Conservation (phyloP, 148 eudicot genomes). For the Bassia scoparia region DNA sequence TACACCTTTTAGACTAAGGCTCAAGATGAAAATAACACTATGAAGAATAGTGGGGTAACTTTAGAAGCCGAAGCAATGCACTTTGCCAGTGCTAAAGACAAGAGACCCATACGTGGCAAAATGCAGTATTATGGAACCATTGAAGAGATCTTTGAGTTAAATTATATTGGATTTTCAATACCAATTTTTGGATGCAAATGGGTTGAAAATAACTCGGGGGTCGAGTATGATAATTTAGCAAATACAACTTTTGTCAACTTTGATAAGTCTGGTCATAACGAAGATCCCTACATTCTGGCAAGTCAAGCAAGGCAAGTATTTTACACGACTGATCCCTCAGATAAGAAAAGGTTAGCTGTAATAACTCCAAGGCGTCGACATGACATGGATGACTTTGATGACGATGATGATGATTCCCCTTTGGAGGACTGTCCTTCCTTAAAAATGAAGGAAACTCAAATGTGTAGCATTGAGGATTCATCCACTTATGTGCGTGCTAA, state of each 20-base stretch:
- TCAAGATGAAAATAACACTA: slow-evolving; percentile 6
- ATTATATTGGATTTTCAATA: not conserved
- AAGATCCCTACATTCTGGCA: not conserved
- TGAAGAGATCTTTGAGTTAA: slow-evolving; percentile 7
- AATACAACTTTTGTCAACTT: not conserved
- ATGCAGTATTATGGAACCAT: slow-evolving; percentile 6
- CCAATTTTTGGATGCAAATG: slow-evolving; percentile 3
- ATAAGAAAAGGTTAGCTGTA: not conserved
- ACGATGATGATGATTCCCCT: not conserved
- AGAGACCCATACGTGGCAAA: not conserved
- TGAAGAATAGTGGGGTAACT: slow-evolving; percentile 10
- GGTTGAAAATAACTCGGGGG: not conserved
- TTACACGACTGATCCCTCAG: not conserved
- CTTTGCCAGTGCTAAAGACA: slow-evolving; percentile 6
- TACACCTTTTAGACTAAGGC: not conserved
- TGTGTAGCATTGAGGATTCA: not conserved
- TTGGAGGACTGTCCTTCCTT: too few relatives aligned
- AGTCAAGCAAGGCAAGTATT: slow-evolving; percentile 1
- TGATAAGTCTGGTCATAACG: too few relatives aligned
- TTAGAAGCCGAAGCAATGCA: slow-evolving; percentile 1
- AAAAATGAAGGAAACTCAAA: too few relatives aligned
- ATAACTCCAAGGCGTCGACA: not conserved
- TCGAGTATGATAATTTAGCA: not conserved
- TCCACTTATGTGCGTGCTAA: not conserved
- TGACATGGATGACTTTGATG: not conserved